Conservation (phyloP, 2,329 filamentous ascomycete genomes). For the Aspergillus sp. region DNA sequence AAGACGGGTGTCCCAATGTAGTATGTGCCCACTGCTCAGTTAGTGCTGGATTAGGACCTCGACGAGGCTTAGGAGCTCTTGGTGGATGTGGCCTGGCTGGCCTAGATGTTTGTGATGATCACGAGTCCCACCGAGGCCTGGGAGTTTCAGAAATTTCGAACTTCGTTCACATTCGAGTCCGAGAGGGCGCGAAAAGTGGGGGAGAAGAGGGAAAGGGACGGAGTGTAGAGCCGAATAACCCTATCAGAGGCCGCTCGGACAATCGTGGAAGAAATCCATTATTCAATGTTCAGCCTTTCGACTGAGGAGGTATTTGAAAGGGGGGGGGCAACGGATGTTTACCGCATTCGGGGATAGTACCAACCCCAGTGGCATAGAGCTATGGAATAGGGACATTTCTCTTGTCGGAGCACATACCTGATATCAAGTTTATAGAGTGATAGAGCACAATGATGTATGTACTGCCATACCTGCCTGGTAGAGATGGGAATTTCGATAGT, state of each 20-base stretch:
- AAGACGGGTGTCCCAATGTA: not conserved
- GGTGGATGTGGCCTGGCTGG: not conserved
- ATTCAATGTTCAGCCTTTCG: no score
- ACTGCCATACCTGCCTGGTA: no score
- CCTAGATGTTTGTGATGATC: not conserved
- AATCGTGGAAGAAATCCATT: no score
- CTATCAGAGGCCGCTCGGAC: not conserved
- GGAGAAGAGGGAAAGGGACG: not conserved
- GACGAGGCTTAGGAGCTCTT: no score
- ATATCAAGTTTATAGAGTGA: not conserved
- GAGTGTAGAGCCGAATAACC: not conserved
- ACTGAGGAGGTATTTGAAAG: no score
- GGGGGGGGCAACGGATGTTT: not conserved
- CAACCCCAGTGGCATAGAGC: no score
- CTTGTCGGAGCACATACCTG: not conserved
- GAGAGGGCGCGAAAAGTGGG: not conserved
- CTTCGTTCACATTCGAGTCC: not conserved
- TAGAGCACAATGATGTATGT: no score
- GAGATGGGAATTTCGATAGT: no score
- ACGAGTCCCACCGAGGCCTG: not conserved
- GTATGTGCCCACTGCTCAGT: not conserved
- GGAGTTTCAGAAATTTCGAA: not conserved
- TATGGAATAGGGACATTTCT: not conserved
- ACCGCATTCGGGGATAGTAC: constrained; percentile 4
- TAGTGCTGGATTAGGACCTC: not conserved